Evolutionary conservation across 1,139 yeast genomes (phyloP).

Genomic region (Wickerhamomyces sp.): DNA sequence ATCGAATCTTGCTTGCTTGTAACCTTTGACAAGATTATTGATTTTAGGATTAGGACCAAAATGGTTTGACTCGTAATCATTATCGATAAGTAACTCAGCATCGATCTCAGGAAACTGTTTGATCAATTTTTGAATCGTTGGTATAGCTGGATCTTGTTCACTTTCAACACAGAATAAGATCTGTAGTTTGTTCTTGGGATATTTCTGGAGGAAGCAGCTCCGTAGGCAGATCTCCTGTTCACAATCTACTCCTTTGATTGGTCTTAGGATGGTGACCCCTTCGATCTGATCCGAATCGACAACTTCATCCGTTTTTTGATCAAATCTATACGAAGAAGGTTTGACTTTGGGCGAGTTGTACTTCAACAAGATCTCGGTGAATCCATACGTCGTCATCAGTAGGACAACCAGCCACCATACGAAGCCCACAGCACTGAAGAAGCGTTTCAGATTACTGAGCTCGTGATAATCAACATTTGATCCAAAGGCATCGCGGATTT

Average conservation of each 20-base stretch:
- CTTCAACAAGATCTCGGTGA: conserved; percentile 17
- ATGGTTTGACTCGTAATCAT: conserved; percentile 37
- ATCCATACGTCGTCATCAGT: conserved; percentile 18
- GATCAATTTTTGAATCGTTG: conserved; percentile 47
- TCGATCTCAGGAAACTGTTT: conserved; percentile 52
- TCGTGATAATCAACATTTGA: not conserved
- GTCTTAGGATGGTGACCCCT: conserved; percentile 79
- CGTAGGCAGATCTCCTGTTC: conserved; percentile 65
- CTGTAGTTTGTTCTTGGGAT: conserved; percentile 56
- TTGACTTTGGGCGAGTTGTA: conserved; percentile 14
- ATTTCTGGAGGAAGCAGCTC: conserved; percentile 64
- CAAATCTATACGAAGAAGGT: conserved; percentile 8
- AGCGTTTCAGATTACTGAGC: not conserved
- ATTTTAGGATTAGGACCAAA: conserved; percentile 90
- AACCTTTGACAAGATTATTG: conserved; percentile 79
- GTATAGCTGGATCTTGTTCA: conserved; percentile 58
- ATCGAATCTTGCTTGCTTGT: conserved; percentile 60
- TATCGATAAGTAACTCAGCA: conserved; percentile 49
- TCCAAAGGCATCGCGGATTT: not conserved
- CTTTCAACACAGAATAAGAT: conserved; percentile 73
- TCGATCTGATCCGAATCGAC: conserved; percentile 29
- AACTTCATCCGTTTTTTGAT: conserved; percentile 3
- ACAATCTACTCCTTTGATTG: conserved; percentile 80
- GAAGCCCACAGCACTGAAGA: conserved; percentile 14
- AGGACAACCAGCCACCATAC: conserved; percentile 21